Conservation (phyloP, 2,329 filamentous ascomycete genomes). For the Aspergillus sp. region DNA sequence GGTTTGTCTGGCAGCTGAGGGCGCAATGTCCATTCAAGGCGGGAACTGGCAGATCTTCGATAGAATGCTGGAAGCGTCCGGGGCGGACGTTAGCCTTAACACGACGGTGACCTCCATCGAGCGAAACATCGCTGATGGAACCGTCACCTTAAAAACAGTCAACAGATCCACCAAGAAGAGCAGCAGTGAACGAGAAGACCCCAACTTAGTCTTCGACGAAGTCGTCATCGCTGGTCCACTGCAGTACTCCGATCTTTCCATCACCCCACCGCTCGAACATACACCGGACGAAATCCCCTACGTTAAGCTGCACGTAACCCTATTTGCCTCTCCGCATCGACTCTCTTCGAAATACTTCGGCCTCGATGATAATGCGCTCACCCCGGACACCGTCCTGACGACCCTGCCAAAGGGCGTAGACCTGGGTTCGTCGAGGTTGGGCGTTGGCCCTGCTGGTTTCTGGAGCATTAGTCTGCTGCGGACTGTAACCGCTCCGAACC, state of each 20-base stretch:
- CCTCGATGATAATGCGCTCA: constrained; percentile 40
- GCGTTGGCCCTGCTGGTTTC: constrained; percentile 67
- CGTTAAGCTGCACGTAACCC: constrained; percentile 75
- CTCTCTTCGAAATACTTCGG: constrained; percentile 68
- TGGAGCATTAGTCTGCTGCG: constrained; percentile 75
- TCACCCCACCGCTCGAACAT: constrained; percentile 37
- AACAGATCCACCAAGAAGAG: constrained; percentile 20
- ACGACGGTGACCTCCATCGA: constrained; percentile 58
- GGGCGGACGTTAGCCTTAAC: constrained; percentile 55
- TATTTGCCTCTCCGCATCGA: constrained; percentile 70
- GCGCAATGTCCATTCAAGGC: constrained; percentile 67
- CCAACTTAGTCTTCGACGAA: constrained; percentile 54
- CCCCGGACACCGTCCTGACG: constrained; percentile 72
- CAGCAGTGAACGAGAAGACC: constrained; percentile 7
- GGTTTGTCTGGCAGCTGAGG: constrained; percentile 84
- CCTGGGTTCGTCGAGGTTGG: constrained; percentile 35
- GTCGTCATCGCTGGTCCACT: constrained; percentile 76
- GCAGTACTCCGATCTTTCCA: constrained; percentile 65
- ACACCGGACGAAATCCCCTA: constrained; percentile 75
- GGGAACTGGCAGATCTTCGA: constrained; percentile 95
- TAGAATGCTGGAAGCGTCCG: constrained; percentile 62
- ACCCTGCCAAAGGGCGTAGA: constrained; percentile 57
- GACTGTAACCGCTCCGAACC: constrained; percentile 50
- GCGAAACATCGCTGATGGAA: constrained; percentile 24
- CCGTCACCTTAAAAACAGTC: constrained; percentile 34